phyloP scores from a whole-genome alignment of 1,284 basidiomycete species.

The Athelia psychrophila region DNA sequence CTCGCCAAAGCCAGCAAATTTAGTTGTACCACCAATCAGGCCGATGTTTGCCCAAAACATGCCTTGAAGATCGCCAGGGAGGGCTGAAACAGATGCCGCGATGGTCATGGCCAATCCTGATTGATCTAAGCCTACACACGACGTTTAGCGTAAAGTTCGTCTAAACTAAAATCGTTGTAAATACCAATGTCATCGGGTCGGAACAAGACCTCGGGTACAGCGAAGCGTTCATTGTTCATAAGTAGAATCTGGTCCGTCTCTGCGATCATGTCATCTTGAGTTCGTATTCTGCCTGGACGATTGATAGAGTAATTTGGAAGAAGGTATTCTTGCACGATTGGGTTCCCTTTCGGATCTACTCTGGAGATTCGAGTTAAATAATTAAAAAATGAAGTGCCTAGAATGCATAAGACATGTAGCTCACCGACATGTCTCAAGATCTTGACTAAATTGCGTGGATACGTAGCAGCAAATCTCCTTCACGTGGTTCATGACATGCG shows the following conservation, averaged over 20 bases:
- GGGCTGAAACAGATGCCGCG: slow-evolving; percentile 66
- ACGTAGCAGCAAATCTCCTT: slow-evolving; percentile 90
- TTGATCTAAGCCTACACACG: slow-evolving; percentile 70
- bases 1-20: slow-evolving; percentile 70
- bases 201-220: slow-evolving; percentile 88
- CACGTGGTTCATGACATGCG: slow-evolving; percentile 87
- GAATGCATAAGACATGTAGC: slow-evolving; percentile 23
- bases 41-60: slow-evolving; percentile 96
- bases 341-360: slow-evolving; percentile 49
- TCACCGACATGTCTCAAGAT: slow-evolving; percentile 81
- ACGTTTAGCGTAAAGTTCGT: slow-evolving; percentile 4
- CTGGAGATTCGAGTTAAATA: slow-evolving; percentile 21
- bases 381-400: slow-evolving; percentile 2
- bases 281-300: slow-evolving; percentile 66
- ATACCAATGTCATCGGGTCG: slow-evolving; percentile 82
- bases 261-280: slow-evolving; percentile 45
- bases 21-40: slow-evolving; percentile 81
- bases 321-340: slow-evolving; percentile 84
- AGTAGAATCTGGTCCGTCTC: slow-evolving; percentile 78
- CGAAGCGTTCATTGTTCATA: slow-evolving; percentile 90
- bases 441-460: slow-evolving; percentile 66
- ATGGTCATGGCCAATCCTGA: slow-evolving; percentile 76
- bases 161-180: too few species aligned
- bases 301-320: slow-evolving; percentile 84
- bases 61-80: slow-evolving; percentile 79